Evolutionary conservation across 169 alveolate genomes (phyloP).

Genomic region (Cryptosporidium sp.): DNA sequence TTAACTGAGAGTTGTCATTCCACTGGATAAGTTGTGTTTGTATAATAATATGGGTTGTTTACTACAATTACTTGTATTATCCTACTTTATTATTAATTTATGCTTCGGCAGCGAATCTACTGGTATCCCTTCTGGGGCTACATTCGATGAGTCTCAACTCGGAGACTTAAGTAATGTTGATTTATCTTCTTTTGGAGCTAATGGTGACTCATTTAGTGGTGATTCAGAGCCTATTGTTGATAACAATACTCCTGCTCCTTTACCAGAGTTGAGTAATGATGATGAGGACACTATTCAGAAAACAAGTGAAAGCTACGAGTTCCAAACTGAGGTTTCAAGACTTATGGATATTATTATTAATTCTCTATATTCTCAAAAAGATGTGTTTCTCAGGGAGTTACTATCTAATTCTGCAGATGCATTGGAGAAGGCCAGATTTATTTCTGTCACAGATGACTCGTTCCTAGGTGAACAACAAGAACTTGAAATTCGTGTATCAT

Average conservation of each 20-base stretch:
- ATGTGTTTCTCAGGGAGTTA: slow-evolving; percentile 97
- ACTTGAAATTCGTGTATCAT: slow-evolving; percentile 93
- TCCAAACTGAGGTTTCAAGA: slow-evolving; percentile 98
- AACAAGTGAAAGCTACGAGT: slow-evolving; percentile 86
- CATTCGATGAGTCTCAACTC: slow-evolving; percentile 11
- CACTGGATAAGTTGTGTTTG: not conserved
- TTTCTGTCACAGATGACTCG: slow-evolving; percentile 77
- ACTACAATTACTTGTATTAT: not conserved
- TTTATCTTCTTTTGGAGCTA: not conserved
- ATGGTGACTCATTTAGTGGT: not conserved
- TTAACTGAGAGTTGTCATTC: not conserved
- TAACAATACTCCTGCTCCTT: slow-evolving; percentile 33
- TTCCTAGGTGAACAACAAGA: slow-evolving; percentile 78
- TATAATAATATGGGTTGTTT: not conserved
- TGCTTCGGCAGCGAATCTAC: slow-evolving; percentile 32
- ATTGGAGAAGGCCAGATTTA: slow-evolving; percentile 95
- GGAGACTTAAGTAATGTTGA: not conserved
- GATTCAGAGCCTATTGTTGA: slow-evolving; percentile 21
- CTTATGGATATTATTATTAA: slow-evolving; percentile 99
- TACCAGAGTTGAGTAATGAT: slow-evolving; percentile 15
- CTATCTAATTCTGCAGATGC: slow-evolving; percentile 99
- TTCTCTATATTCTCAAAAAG: slow-evolving; percentile 98
- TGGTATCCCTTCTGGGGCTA: slow-evolving; percentile 31
- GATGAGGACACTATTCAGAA: slow-evolving; percentile 50
- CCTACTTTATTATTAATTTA: not conserved